Evolutionary conservation across 495 filamentous ascomycete species (phyloP), one percentile per base, ranked within the genome.

Genomic region (Filosporella fistucella): DNA sequence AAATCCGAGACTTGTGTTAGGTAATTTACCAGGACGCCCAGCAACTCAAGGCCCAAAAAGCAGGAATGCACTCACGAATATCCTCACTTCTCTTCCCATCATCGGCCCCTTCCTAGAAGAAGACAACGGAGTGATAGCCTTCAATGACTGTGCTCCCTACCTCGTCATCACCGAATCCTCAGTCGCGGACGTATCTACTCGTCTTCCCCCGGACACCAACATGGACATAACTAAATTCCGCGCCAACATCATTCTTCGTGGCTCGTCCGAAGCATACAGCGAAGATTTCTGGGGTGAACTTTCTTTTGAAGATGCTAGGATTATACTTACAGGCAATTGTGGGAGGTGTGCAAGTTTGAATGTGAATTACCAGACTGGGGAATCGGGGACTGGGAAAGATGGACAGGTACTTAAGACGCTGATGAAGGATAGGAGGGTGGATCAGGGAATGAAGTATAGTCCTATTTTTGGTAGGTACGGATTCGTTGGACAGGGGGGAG

Each of bases 381-480:
- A 74, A 59, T 75, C 73, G 48, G 83, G 77, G 0, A 71, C 60
- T 6, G 83, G 80, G 0, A 80, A 85, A 63, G 63, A 66, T n/a
- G 86, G 85, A 1, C 68, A 61, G 13, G 72, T 91, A 10, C 63
- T 94, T 44, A 91, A 91, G 70, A 83, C 82, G 55, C 58, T 94
- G 54, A 83, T 84, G 75, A 79, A 72, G 45, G 87, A 91, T 66
- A 75, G 89, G 33, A 68, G 89, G 48, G 85, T 94, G 2, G 89
- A 95, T 65, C 36, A 49, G 17, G 89, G 88, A 0, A 70, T 70
- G 1, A 88, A 79, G 62, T 93, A 77, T 62, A 82, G 76, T 63
- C 89, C 89, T 30, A 78, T 93, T 1, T 94, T 91, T 77, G 89
- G 89, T 18, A 70, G 89, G 36, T 95, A 94, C 68, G 81, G 72